Percentiles rank a stretch among this genome's conserved stretches.
Evolutionary conservation across 2,329 filamentous ascomycete genomes (phyloP).

Genomic region (Ophiostoma australiae): DNA sequence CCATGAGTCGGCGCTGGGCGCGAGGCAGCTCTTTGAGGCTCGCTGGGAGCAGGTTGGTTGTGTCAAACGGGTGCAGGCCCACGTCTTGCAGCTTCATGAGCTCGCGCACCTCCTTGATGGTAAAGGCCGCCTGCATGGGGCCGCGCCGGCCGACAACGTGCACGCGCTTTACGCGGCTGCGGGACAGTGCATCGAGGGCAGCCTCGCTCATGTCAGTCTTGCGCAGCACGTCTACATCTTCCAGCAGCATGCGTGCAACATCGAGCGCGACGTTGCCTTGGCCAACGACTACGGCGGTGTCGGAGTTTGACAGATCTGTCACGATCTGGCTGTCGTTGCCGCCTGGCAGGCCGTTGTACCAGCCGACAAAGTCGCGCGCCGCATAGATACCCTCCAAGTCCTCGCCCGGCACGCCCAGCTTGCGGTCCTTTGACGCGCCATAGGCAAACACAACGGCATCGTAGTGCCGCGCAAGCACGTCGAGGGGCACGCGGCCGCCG

Average conservation of each 20-base stretch:
- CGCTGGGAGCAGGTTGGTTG: constrained; percentile 59
- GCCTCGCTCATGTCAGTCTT: constrained; percentile 86
- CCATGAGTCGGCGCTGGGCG: constrained; percentile 69
- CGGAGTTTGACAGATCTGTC: constrained; percentile 77
- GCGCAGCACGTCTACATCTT: constrained; percentile 64
- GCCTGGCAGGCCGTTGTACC: constrained; percentile 95
- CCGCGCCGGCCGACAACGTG: constrained; percentile 85
- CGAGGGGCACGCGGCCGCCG: constrained; percentile 57
- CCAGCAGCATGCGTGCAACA: constrained; percentile 80
- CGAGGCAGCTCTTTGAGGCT: constrained; percentile 67
- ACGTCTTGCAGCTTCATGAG: constrained; percentile 71
- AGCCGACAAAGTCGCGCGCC: constrained; percentile 89
- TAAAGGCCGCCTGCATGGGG: constrained; percentile 89
- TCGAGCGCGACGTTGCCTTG: constrained; percentile 96
- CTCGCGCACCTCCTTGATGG: constrained; percentile 90
- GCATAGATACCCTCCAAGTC: constrained; percentile 73
- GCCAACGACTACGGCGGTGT: constrained; percentile 82
- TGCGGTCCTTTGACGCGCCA: constrained; percentile 78
- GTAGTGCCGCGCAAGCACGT: constrained; percentile 71
- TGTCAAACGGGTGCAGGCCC: constrained; percentile 64
- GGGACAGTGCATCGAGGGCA: constrained; percentile 67
- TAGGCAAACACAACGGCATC: constrained; percentile 91
- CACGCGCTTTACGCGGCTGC: constrained; percentile 71
- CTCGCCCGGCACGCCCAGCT: constrained; percentile 75
- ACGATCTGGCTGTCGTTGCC: constrained; percentile 48